Evolutionary conservation across 1,139 yeast genomes (phyloP), one percentile per base, ranked within the genome.

Genomic region (Yamadazyma buinensis): DNA sequence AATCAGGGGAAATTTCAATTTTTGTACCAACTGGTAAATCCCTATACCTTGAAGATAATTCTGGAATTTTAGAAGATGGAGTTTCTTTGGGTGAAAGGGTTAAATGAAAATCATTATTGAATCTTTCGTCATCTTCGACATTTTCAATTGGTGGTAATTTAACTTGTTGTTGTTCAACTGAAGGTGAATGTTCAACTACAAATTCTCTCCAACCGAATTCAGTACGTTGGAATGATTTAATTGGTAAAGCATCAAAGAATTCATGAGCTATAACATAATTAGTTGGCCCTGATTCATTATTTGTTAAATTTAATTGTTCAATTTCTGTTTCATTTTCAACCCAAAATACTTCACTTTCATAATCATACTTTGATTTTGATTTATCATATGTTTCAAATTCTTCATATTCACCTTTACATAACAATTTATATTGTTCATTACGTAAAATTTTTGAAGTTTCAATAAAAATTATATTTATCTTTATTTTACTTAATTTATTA

Each of bases 191-290:
- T 38, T 69, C 94, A 20, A 86, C 95, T 29, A 84, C 52, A 28
- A 77, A 67, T 52, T 86, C 95, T 46, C 92, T 65, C 95, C 95
- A 86, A 1, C 87, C 86, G 13, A 72, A 55, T 22, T 64, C 60
- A 0, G 84, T 77, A 44, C 73, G 73, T 36, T 75, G 71, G 51
- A 84, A 86, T 42, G 81, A 73, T 44, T 82, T 80, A 18, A 86
- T 80, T 0, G 95, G 95, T 39, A 86, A 64, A 0, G 95, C 95
- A 59, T 86, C 95, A 52, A 83, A 86, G 49, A 86, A 86, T 53
- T 86, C 95, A 53, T 86, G 95, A 0, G 95, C 95, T 35, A 86
- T 54, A 7, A 84, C 66, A 51, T 75, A 85, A 41, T 84, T 82
- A 25, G 86, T 74, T 3, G 45, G 41, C 1, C 56, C 46, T n/a